Percentiles rank a stretch among this genome's conserved stretches.
phyloP scores from a whole-genome alignment of 805 yeast species.

The Tetrapisispora nanseiensis region DNA sequence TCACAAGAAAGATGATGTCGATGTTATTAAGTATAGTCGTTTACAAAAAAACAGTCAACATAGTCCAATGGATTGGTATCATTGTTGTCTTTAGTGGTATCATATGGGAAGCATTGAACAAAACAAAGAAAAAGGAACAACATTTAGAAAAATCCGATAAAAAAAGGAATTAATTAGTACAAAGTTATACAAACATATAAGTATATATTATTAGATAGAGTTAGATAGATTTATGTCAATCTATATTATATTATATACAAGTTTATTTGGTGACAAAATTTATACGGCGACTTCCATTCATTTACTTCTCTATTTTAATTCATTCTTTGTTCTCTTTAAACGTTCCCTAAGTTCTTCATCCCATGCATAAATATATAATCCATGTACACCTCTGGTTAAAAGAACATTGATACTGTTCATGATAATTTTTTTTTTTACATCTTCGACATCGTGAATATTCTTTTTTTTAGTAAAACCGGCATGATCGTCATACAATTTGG shows the following conservation, averaged over 20 bases:
- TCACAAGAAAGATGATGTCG: slow-evolving; percentile 91
- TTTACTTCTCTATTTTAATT: too few species aligned
- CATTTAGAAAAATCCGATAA: background rate
- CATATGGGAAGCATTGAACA: slow-evolving; percentile 60
- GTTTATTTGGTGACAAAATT: too few species aligned
- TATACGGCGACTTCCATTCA: too few species aligned
- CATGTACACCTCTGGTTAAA: slow-evolving; percentile 38
- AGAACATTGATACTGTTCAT: slow-evolving; percentile 38
- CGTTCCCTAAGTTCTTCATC: slow-evolving; percentile 32
- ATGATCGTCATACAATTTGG: slow-evolving; percentile 35
- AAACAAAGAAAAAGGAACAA: slow-evolving; percentile 15
- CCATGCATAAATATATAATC: slow-evolving; percentile 36
- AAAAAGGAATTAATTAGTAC: background rate
- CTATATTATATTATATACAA: too few species aligned
- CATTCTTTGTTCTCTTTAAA: slow-evolving; percentile 13
- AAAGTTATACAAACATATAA: background rate
- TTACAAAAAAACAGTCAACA: slow-evolving; percentile 66
- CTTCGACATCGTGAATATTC: slow-evolving; percentile 30
- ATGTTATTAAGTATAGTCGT: slow-evolving; percentile 82
- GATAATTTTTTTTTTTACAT: slow-evolving; percentile 33
- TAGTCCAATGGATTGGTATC: slow-evolving; percentile 72
- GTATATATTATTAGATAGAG: background rate
- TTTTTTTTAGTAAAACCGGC: slow-evolving; percentile 38
- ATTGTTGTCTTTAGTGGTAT: slow-evolving; percentile 76
- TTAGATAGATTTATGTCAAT: too few species aligned